These are phyloP conservation scores for Arabidopsis arenosa DNA, from an alignment of 345 rosid species.

Conservation along the genomic window DNA sequence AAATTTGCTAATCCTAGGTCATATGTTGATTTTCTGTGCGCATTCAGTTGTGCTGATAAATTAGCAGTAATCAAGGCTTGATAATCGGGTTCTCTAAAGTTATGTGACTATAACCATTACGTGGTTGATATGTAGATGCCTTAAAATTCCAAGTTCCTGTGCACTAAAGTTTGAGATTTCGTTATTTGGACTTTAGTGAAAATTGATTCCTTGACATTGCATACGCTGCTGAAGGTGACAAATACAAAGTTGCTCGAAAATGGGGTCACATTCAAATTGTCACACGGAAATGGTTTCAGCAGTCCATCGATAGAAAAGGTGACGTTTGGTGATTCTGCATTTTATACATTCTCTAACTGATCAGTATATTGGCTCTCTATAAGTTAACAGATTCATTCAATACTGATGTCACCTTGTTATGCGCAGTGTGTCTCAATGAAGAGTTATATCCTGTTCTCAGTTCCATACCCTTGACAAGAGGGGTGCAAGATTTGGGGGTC, in stretches of 20 bases:
- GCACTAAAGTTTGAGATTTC: neutral
- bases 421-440: slow-evolving; percentile 89
- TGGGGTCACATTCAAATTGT: slow-evolving; percentile 93
- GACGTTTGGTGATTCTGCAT: slow-evolving; percentile 39
- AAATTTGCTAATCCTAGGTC: slow-evolving; percentile 29
- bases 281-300: slow-evolving; percentile 84
- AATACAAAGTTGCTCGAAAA: slow-evolving; percentile 81
- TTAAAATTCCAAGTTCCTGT: neutral
- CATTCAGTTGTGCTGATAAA: slow-evolving; percentile 22
- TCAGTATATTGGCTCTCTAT: slow-evolving; percentile 33
- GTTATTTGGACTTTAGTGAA: slow-evolving; percentile 17
- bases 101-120: slow-evolving; percentile 14
- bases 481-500: slow-evolving; percentile 41
- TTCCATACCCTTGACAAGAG: slow-evolving; percentile 53
- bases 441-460: slow-evolving; percentile 80
- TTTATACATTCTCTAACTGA: slow-evolving; percentile 23
- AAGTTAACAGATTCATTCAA: slow-evolving; percentile 38
- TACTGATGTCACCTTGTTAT: slow-evolving; percentile 48
- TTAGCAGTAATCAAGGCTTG: slow-evolving; percentile 9
- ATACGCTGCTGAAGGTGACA: slow-evolving; percentile 92
- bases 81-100: slow-evolving; percentile 16
- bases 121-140: slow-evolving; percentile 19
- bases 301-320: slow-evolving; percentile 85
- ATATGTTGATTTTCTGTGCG: slow-evolving; percentile 12
- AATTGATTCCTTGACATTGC: slow-evolving; percentile 57